Percentiles rank a stretch among this genome's conserved stretches.
These are phyloP conservation scores for Candida patagonica DNA, from an alignment of 805 yeast genomes.

Conservation along the genomic window DNA sequence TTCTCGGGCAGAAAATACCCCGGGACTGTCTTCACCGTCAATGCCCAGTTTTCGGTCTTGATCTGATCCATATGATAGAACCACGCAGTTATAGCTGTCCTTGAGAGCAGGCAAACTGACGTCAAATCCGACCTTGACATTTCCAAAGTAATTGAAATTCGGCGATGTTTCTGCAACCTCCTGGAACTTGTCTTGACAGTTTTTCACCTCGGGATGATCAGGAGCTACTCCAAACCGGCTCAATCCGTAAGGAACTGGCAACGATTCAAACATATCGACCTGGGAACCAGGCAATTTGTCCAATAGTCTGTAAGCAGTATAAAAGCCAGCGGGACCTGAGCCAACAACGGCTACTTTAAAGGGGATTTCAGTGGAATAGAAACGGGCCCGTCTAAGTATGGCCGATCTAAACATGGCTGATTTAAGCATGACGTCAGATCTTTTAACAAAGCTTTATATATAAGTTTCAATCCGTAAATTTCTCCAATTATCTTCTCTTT, in stretches of 20 bases:
- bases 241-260: constrained; percentile 87
- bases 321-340: constrained; percentile 95
- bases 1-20: constrained; percentile 70
- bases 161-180: constrained; percentile 32
- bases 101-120: constrained; percentile 42
- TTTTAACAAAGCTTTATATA: too few relatives aligned
- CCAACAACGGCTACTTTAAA: constrained; percentile 68
- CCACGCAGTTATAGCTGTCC: constrained; percentile 57
- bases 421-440: too few relatives aligned
- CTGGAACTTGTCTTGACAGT: constrained; percentile 57
- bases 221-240: constrained; percentile 98
- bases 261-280: constrained; percentile 71
- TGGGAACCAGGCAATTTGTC: constrained; percentile 37
- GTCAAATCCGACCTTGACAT: constrained; percentile 58
- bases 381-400: too few relatives aligned
- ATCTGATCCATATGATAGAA: constrained; percentile 73
- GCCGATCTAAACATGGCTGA: too few relatives aligned
- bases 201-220: constrained; percentile 93
- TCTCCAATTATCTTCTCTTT: too few relatives aligned
- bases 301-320: constrained; percentile 68
- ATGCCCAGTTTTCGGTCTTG: constrained; percentile 45
- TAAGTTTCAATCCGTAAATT: too few relatives aligned
- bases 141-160: constrained; percentile 57
- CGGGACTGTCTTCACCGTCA: constrained; percentile 49
- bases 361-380: background rate